Base-by-base conservation (phyloP, 75 land plant genomes). In the Azolla pinnata region DNA sequence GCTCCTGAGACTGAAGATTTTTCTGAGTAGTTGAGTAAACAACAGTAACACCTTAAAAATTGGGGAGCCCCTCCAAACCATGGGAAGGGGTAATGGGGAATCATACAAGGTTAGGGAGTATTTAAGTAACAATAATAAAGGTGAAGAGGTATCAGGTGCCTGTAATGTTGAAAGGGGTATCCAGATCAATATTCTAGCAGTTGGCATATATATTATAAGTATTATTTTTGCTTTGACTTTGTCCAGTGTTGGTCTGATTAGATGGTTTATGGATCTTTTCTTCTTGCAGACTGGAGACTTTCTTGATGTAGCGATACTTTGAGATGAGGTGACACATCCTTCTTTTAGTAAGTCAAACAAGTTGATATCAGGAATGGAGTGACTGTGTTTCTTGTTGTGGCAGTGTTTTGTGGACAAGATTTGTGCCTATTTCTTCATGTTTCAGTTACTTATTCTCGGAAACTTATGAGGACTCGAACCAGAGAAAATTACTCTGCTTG, bases 251-350 rank as follows among this genome's bases (percentile, higher is more conserved):
- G 21, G 35, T 10, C 19, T 33, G 10, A 29, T 8, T 2, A 0
- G 4, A 51, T 10, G n/a, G 10, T 21, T 58, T 2, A 28, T 16
- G 24, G 21, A 54, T 27, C 14, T 40, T 7, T 19, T 40, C 27
- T 10, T 48, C 48, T 16, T 55, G 54, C 62, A 82, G 84, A 79
- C 77, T 21, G 84, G 84, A n/a, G 84, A 82, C 64, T 82, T 79
- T 62, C 63, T 82, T 44, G 83, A 80, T 79, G 84, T 82, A 33
- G 83, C 84, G 12, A 82, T 82, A 21, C 50, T 75, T 3, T 71
- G 42, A 38, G 14, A 38, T 38, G n/a, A n/a, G n/a, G n/a, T n/a
- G n/a, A n/a, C n/a, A n/a, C n/a, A n/a, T n/a, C n/a, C n/a, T n/a
- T n/a, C n/a, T n/a, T n/a, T n/a, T n/a, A n/a, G n/a, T n/a, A n/a